Base-by-base conservation (phyloP, 768 basidiomycete species). In the Mycena sanguinolenta region DNA sequence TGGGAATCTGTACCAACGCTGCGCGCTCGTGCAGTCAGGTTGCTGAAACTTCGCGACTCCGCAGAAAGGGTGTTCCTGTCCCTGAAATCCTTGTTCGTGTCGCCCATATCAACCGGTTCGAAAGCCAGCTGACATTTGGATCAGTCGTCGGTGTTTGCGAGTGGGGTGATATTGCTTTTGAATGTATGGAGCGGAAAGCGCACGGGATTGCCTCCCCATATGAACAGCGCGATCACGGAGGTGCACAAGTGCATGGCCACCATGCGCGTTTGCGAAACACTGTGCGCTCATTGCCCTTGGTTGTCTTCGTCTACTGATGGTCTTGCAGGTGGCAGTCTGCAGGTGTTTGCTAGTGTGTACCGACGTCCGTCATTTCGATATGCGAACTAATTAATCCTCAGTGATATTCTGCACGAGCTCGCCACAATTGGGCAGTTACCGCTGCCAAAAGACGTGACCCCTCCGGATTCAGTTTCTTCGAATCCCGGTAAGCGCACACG, bases 1-100 rank as follows among this genome's bases (percentile, higher is more conserved):
- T 95, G 32, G 92, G 93, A 0, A 95, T 96, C 61, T 95, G 94
- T 78, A 90, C 91, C 12, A 96, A 95, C 71, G 90, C 95, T 1
- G 92, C 95, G 3, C 85, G 94, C 10, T 94, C 92, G 2, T 91
- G 88, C 69, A 88, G 88, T 46, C 92, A 92, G 75, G 86, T 96
- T 27, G 78, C 93, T 28, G 92, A 95, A 80, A 69, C 80, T 52
- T 82, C 83, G 67, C 79, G 84, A 10, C 59, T 78, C 70, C 66
- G 77, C 78, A 19, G 76, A 76, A 36, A 64, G 73, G 14, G 60
- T 80, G 34, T 80, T 81, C 9, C 67, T 81, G 36, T n/a, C 71
- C 75, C n/a, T 80, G 83, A 46, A 0, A n/a, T 68, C 5, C 2
- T 69, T 23, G 72, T 73, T 23, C 12, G 67, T 68, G 12, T 50